Evolutionary conservation across 2,329 filamentous ascomycete species (phyloP), one percentile per base, ranked within the genome.

Genomic region (Aureobasidium namibiae): DNA sequence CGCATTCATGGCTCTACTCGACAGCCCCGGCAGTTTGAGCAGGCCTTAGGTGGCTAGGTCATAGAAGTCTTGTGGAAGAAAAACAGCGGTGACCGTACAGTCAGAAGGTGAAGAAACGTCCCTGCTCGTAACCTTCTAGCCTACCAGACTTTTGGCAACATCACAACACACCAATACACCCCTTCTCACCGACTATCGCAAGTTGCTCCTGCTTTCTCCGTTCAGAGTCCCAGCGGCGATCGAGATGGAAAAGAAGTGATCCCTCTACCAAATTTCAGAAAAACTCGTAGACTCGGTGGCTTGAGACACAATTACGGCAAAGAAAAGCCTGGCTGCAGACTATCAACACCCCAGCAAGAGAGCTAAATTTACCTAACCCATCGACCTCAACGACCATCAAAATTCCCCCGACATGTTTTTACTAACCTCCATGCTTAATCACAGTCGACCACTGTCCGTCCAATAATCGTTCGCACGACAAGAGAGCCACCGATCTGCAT

Each of bases 271-370:
- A 53, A 53, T 53, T 34, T 53, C 41, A 31, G 38, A 53, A 34
- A 34, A 41, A 11, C 24, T 44, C 13, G 44, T 24, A n/a, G 16
- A 42, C 39, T n/a, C 18, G 29, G 38, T 56, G 52, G 39, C 38
- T 44, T 56, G 39, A 56, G 39, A 56, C 39, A 56, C 29, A 56
- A 56, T 56, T 44, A 56, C 52, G 52, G 52, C 38, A 56, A 44
- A 56, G 36, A 31, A 52, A 39, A 52, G 46, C 46, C 46, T 52
- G 48, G 48, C 33, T 52, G 48, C 48, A 52, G 8, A 52, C 48
- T 52, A 52, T 38, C 21, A 52, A 36, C n/a, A n/a, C 31, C 46
- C 46, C 46, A 11, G 16, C 48, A 21, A 52, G 13, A 39, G 34
- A 34, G 34, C 49, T 53, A 53, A 50, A 53, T 41, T 41, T 53